phyloP scores from a whole-genome alignment of 2,329 filamentous ascomycete species.

The Colletotrichum sp. region DNA sequence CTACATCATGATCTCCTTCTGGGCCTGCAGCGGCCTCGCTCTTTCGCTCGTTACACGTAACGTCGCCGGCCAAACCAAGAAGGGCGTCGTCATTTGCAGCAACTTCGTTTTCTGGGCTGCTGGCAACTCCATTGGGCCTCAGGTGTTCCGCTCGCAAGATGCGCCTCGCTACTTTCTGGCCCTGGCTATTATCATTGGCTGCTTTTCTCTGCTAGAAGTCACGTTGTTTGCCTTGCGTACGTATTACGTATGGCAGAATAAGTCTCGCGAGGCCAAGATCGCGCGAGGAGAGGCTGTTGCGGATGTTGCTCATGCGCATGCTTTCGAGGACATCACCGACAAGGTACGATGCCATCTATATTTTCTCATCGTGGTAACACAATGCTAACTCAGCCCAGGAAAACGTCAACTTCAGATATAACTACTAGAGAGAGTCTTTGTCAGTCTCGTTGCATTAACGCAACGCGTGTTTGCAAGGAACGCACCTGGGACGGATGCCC shows the following conservation, averaged over 20 bases:
- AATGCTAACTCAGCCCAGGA: not conserved
- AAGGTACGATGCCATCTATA: conserved; percentile 63
- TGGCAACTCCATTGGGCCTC: conserved; percentile 47
- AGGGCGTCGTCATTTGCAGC: conserved; percentile 43
- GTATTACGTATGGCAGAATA: conserved; percentile 15
- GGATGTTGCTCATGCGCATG: conserved; percentile 38
- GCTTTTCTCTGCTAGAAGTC: not conserved
- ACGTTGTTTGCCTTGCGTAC: not conserved
- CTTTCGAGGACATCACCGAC: conserved; percentile 69
- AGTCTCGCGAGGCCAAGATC: conserved; percentile 4
- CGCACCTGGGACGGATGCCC: not conserved
- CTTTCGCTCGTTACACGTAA: conserved; percentile 47
- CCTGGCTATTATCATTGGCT: not conserved
- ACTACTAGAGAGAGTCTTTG: not conserved
- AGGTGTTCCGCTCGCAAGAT: conserved; percentile 39
- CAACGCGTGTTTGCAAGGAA: not conserved
- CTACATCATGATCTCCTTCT: conserved; percentile 50
- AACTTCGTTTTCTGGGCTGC: conserved; percentile 46
- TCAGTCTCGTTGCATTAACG: fast-evolving
- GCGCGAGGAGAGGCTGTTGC: not conserved
- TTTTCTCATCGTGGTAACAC: conserved; percentile 31
- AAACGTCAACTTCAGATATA: conserved; percentile 12
- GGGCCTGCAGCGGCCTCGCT: conserved; percentile 45
- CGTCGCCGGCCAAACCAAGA: conserved; percentile 49
- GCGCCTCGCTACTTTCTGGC: conserved; percentile 35